phyloP scores from a whole-genome alignment of 1,139 yeast genomes.

The Suhomyces bolitotheri region DNA sequence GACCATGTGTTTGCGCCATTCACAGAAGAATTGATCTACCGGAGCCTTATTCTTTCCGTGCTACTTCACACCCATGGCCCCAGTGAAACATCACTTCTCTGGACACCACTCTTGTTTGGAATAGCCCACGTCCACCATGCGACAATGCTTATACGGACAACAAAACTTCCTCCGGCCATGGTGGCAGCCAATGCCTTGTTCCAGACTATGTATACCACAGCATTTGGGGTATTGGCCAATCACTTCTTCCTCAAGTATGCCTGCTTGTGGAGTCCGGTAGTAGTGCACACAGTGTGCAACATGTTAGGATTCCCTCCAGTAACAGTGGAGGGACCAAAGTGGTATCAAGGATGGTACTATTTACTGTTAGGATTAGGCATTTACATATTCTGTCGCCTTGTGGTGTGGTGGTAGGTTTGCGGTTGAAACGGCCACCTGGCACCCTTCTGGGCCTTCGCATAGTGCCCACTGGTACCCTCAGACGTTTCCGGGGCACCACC shows the following conservation, averaged over 20 bases:
- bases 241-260: constrained; percentile 53
- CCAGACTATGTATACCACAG: constrained; percentile 71
- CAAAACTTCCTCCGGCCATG: constrained; percentile 26
- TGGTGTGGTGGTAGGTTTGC: too few species aligned
- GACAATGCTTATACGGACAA: constrained; percentile 44
- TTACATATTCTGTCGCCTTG: too few species aligned
- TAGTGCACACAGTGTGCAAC: constrained; percentile 76
- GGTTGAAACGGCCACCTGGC: too few species aligned
- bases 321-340: constrained; percentile 18
- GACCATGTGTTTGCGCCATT: constrained; percentile 79
- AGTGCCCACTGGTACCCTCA: too few species aligned
- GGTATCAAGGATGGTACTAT: constrained; percentile 36
- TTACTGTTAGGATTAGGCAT: constrained; percentile 37
- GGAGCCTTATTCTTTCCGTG: constrained; percentile 58
- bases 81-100: constrained; percentile 27
- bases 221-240: constrained; percentile 79
- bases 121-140: constrained; percentile 93
- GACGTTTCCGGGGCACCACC: too few species aligned
- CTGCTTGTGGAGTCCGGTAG: constrained; percentile 62
- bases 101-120: constrained; percentile 77
- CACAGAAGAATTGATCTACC: constrained; percentile 82
- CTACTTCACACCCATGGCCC: constrained; percentile 29
- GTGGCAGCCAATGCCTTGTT: constrained; percentile 46
- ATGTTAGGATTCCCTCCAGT: constrained; percentile 72
- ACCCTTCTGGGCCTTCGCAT: too few species aligned